phyloP scores from a whole-genome alignment of 2,329 filamentous ascomycete species.

The Didymella exigua region DNA sequence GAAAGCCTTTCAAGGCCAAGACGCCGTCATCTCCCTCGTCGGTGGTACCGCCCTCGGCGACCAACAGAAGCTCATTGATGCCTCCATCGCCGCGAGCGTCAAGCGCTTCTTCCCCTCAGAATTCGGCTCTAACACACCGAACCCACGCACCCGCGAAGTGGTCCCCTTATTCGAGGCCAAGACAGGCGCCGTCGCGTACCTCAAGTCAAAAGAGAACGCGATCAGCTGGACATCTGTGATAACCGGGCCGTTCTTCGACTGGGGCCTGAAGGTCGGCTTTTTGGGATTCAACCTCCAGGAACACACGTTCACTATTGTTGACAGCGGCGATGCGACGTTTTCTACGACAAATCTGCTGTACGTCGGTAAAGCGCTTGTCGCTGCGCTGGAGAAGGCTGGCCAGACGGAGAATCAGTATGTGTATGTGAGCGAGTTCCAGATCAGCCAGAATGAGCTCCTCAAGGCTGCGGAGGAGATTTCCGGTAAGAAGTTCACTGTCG shows the following conservation, averaged over 20 bases:
- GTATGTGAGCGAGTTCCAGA: slow-evolving; percentile 62
- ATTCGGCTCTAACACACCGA: slow-evolving; percentile 55
- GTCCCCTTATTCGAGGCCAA: slow-evolving; percentile 63
- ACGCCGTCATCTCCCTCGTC: slow-evolving; percentile 61
- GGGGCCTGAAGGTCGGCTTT: slow-evolving; percentile 57
- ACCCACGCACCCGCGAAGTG: slow-evolving; percentile 41
- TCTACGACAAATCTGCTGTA: slow-evolving; percentile 58
- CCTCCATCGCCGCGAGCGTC: slow-evolving; percentile 64
- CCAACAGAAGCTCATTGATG: slow-evolving; percentile 62
- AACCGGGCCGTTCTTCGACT: slow-evolving; percentile 57
- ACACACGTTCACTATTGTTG: slow-evolving; percentile 61
- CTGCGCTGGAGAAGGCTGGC: slow-evolving; percentile 56
- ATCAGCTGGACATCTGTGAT: slow-evolving; percentile 62
- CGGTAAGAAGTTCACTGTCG: slow-evolving; percentile 58
- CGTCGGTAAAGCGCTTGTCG: slow-evolving; percentile 59
- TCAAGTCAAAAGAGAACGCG: slow-evolving; percentile 53
- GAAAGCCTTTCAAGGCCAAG: slow-evolving; percentile 60
- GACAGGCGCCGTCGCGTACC: slow-evolving; percentile 56
- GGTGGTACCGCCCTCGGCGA: slow-evolving; percentile 49
- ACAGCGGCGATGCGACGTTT: slow-evolving; percentile 61
- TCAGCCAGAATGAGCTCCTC: slow-evolving; percentile 64
- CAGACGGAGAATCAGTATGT: slow-evolving; percentile 65
- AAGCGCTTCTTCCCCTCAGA: slow-evolving; percentile 68
- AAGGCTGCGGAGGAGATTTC: slow-evolving; percentile 59
- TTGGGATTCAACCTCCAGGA: slow-evolving; percentile 58